These are phyloP conservation scores for Bruguiera parviflora DNA, from an alignment of 345 rosid genomes.

Conservation along the genomic window DNA sequence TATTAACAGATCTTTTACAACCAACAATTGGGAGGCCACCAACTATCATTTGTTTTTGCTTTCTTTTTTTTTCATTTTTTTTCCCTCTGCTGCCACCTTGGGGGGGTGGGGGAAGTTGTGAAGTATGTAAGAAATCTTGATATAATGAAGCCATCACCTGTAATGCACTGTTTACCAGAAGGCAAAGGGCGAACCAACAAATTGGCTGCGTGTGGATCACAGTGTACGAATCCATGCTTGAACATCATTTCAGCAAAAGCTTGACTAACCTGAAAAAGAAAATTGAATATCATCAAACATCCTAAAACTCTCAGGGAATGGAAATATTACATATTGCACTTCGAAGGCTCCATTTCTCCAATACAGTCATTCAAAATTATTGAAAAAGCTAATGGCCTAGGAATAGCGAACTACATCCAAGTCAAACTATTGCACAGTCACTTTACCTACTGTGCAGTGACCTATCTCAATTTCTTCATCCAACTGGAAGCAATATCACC, in stretches of 20 bases:
- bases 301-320: conserved; percentile 2
- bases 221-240: conserved; percentile 94
- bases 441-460: neutral
- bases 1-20: too few relatives aligned
- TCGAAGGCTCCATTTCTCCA: neutral
- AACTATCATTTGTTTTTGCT: too few relatives aligned
- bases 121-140: neutral
- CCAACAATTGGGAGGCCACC: too few relatives aligned
- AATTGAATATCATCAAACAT: conserved; percentile 1
- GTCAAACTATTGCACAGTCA: neutral
- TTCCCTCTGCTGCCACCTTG: too few relatives aligned
- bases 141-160: conserved; percentile 40
- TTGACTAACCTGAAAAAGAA: conserved; percentile 63
- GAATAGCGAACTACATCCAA: neutral
- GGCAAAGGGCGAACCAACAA: conserved; percentile 80
- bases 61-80: too few relatives aligned
- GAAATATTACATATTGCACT: neutral
- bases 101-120: too few relatives aligned
- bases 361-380: too few relatives aligned
- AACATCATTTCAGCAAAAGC: conserved; percentile 96
- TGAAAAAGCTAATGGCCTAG: neutral
- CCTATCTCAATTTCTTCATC: neutral
- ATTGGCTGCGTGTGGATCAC: conserved; percentile 99
- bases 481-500: too few relatives aligned
- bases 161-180: conserved; percentile 47